phyloP scores from a whole-genome alignment of 306 rosid genomes.

The Medicago ruthenica region DNA sequence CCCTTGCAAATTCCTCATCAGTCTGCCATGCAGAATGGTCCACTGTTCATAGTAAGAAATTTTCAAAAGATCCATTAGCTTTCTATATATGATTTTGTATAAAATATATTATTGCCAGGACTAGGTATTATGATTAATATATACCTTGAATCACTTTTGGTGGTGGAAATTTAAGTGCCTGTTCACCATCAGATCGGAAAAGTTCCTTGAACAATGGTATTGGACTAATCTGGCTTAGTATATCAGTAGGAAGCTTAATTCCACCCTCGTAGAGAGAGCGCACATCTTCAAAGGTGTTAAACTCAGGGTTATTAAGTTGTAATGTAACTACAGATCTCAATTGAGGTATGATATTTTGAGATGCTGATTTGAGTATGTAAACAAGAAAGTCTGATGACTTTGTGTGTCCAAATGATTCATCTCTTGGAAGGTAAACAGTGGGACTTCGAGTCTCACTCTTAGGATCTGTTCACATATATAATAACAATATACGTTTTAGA shows the following conservation, averaged over 20 bases:
- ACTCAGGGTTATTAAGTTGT: slow-evolving; percentile 42
- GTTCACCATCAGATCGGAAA: slow-evolving; percentile 60
- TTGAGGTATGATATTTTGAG: slow-evolving; percentile 53
- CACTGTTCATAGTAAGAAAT: slow-evolving; percentile 48
- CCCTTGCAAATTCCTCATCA: slow-evolving; percentile 81
- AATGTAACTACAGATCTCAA: slow-evolving; percentile 41
- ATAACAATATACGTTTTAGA: slow-evolving; percentile 4
- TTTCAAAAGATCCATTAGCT: not conserved
- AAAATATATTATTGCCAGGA: not conserved
- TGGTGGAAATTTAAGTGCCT: slow-evolving; percentile 43
- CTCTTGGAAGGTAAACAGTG: slow-evolving; percentile 73
- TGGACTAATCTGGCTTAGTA: slow-evolving; percentile 51
- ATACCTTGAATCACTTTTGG: slow-evolving; percentile 78
- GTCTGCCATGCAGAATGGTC: slow-evolving; percentile 70
- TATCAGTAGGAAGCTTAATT: slow-evolving; percentile 46
- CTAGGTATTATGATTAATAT: not conserved
- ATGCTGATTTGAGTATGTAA: slow-evolving; percentile 57
- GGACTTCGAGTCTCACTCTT: slow-evolving; percentile 55
- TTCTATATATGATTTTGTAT: not conserved
- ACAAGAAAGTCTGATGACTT: slow-evolving; percentile 72
- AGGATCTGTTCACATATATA: slow-evolving; percentile 54
- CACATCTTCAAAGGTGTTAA: slow-evolving; percentile 52
- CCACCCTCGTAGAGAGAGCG: slow-evolving; percentile 72
- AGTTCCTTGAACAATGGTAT: slow-evolving; percentile 55
- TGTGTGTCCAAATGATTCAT: slow-evolving; percentile 74